Conservation (phyloP, 352 stramenopile species). For the Lagenidium giganteum region DNA sequence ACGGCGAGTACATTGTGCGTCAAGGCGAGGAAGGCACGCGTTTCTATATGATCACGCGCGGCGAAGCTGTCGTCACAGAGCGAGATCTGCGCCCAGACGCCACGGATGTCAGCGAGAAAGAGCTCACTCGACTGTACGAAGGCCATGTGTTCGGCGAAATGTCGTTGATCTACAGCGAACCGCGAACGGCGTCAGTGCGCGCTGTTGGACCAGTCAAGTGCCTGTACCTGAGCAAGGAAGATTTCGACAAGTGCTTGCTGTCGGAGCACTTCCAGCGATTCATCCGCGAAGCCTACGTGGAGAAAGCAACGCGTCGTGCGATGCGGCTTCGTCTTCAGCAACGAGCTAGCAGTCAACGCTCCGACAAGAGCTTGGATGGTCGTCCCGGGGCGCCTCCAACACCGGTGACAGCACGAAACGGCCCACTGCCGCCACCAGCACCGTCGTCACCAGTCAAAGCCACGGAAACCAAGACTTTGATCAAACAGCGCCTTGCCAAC, state of each 20-base stretch:
- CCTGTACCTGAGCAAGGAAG: slow-evolving; percentile 81
- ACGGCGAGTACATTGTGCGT: slow-evolving; percentile 87
- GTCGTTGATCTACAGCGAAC: slow-evolving; percentile 85
- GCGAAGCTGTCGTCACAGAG: slow-evolving; percentile 79
- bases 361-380: no score
- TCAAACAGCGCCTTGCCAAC: slow-evolving; percentile 81
- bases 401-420: slow-evolving; percentile 12
- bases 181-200: slow-evolving; percentile 76
- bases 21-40: slow-evolving; percentile 83
- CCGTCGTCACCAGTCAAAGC: slow-evolving; percentile 50
- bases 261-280: slow-evolving; percentile 84
- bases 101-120: slow-evolving; percentile 34
- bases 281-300: slow-evolving; percentile 82
- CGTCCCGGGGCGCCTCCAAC: slow-evolving; percentile 9
- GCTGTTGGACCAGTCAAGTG: slow-evolving; percentile 80
- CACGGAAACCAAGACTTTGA: slow-evolving; percentile 74
- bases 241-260: slow-evolving; percentile 83
- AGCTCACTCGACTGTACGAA: slow-evolving; percentile 82
- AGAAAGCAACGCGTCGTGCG: slow-evolving; percentile 76
- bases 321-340: slow-evolving; percentile 78
- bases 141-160: slow-evolving; percentile 88
- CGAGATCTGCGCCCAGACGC: slow-evolving; percentile 27
- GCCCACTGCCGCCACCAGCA: slow-evolving; percentile 29
- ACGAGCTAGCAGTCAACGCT: slow-evolving; percentile 24
- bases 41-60: slow-evolving; percentile 89